Evolutionary conservation across 306 rosid genomes (phyloP).

Genomic region (Corylus avellana): DNA sequence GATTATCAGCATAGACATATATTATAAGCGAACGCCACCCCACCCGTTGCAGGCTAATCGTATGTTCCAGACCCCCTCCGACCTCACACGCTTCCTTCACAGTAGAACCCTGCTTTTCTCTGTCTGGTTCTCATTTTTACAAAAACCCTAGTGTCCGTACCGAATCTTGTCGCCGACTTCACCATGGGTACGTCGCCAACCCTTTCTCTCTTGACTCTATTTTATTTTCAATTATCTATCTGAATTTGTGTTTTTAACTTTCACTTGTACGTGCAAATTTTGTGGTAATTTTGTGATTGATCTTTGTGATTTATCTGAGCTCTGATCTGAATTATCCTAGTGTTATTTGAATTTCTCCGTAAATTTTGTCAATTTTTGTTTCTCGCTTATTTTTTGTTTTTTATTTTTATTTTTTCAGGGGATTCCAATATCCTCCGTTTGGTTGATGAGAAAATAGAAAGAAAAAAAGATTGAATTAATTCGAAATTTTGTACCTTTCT

Average conservation of each 20-base stretch:
- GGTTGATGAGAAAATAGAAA: not conserved
- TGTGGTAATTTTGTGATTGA: not conserved
- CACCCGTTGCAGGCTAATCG: too few relatives aligned
- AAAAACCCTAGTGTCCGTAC: conserved; percentile 27
- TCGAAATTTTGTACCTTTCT: not conserved
- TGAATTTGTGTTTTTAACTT: not conserved
- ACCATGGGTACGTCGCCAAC: conserved; percentile 32
- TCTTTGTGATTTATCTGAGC: conserved; percentile 3
- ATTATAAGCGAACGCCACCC: too few relatives aligned
- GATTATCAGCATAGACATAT: too few relatives aligned
- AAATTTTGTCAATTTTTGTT: not conserved
- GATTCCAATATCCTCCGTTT: not conserved
- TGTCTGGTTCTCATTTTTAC: not conserved
- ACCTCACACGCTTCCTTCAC: not conserved
- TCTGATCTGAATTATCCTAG: not conserved
- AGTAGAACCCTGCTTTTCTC: not conserved
- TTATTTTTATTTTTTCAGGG: not conserved
- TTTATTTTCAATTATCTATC: not conserved
- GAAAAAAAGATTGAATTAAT: not conserved
- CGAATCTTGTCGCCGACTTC: not conserved
- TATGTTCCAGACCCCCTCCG: not conserved
- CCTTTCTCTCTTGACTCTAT: not conserved
- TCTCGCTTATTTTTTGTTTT: not conserved
- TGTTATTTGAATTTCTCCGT: not conserved
- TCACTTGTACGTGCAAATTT: not conserved